Conservation (phyloP, 768 basidiomycete species). For the Dioszegia aurantiaca region DNA sequence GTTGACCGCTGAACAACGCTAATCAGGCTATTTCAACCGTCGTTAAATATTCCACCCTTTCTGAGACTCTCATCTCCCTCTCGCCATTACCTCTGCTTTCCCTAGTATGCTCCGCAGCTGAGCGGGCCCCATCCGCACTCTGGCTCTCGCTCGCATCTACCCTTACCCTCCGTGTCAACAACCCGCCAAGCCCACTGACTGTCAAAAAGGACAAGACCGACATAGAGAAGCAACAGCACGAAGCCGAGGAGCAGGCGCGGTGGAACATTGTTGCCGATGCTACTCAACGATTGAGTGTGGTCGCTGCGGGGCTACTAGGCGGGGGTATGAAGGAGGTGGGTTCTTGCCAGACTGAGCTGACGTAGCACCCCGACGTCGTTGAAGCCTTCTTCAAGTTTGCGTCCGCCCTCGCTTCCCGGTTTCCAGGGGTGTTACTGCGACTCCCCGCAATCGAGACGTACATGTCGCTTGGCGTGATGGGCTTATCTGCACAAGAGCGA, state of each 20-base stretch:
- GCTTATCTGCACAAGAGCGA: slow-evolving; percentile 72
- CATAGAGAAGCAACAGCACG: slow-evolving; percentile 21
- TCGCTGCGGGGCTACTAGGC: slow-evolving; percentile 25
- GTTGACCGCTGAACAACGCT: slow-evolving; percentile 46
- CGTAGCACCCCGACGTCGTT: slow-evolving; percentile 84
- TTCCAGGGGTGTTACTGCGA: slow-evolving; percentile 41
- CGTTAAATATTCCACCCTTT: slow-evolving; percentile 64
- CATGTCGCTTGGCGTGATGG: slow-evolving; percentile 66
- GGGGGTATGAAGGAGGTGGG: slow-evolving; percentile 43
- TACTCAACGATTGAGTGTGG: slow-evolving; percentile 27
- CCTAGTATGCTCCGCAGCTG: slow-evolving; percentile 43
- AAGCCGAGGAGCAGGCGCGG: slow-evolving; percentile 26
- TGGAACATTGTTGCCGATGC: slow-evolving; percentile 42
- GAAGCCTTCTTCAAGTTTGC: slow-evolving; percentile 82
- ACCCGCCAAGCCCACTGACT: slow-evolving; percentile 58
- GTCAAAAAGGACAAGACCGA: slow-evolving; percentile 47
- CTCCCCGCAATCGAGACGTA: slow-evolving; percentile 66
- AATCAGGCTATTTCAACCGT: slow-evolving; percentile 68
- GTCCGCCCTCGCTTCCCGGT: slow-evolving; percentile 59
- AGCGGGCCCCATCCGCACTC: slow-evolving; percentile 53
- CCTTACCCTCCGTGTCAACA: slow-evolving; percentile 76
- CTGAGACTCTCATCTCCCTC: slow-evolving; percentile 68
- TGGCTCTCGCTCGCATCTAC: slow-evolving; percentile 83
- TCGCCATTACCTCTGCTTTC: slow-evolving; percentile 67
- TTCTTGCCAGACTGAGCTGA: neutral